Percentiles rank a stretch among this genome's conserved stretches.
phyloP scores from a whole-genome alignment of 2,329 filamentous ascomycete species.

The Zasmidium cellare region DNA sequence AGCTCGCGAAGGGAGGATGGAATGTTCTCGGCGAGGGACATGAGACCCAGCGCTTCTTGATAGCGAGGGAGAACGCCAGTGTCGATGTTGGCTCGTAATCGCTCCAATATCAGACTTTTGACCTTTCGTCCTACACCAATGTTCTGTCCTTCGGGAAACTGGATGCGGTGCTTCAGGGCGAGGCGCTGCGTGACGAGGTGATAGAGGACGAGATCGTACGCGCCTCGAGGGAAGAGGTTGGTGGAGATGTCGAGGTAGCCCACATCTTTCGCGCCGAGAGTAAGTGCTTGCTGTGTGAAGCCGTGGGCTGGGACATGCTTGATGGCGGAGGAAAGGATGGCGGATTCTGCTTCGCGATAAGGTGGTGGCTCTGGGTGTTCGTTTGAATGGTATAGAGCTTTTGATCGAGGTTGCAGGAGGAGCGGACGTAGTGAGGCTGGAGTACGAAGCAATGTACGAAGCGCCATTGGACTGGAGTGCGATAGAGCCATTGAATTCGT shows the following conservation, averaged over 20 bases:
- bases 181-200: constrained; percentile 69
- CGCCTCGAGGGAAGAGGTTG: constrained; percentile 75
- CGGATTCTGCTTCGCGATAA: constrained; percentile 68
- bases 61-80: constrained; percentile 66
- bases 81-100: constrained; percentile 71
- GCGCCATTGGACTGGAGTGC: constrained; percentile 16
- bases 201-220: constrained; percentile 79
- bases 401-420: constrained; percentile 20
- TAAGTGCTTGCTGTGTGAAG: constrained; percentile 74
- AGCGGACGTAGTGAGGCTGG: constrained; percentile 28
- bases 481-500: not conserved
- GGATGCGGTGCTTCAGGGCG: constrained; percentile 53
- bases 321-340: constrained; percentile 81
- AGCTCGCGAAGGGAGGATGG: constrained; percentile 77
- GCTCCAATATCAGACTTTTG: constrained; percentile 70
- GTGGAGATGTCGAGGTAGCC: constrained; percentile 86
- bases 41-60: constrained; percentile 89
- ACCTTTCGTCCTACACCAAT: constrained; percentile 64
- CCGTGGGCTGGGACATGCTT: constrained; percentile 76
- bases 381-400: constrained; percentile 67
- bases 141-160: constrained; percentile 38
- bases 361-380: constrained; percentile 63
- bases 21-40: constrained; percentile 81
- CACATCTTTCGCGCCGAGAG: constrained; percentile 75
- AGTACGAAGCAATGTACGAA: constrained; percentile 28